Evolutionary conservation across 331 rosid species (phyloP), one percentile per base, ranked within the genome.

Genomic region (Rosa hybrid): DNA sequence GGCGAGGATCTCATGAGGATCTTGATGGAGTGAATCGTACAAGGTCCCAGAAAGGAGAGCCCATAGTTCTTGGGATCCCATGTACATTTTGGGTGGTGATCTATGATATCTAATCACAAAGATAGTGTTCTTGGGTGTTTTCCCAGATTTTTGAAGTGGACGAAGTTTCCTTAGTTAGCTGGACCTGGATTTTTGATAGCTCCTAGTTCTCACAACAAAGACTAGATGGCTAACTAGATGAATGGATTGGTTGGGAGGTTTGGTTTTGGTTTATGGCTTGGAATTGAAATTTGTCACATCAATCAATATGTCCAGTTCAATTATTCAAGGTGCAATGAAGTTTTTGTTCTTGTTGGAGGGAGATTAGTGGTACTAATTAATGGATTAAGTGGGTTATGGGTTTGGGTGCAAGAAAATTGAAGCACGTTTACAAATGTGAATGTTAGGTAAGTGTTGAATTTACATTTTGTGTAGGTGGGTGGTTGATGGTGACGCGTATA

Each of bases 1-100:
- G 12, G 39, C 3, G 8, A 60, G 68, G 8, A 60, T 60, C 68
- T 75, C 53, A 71, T 16, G 30, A 56, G 38, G 79, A 39, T 70
- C 70, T 3, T 42, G 54, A 57, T 21, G 79, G 78, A 23, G 54
- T 41, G 42, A 64, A 25, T 42, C 68, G 50, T 53, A 65, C 56
- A 50, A 27, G 50, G 45, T 27, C 12, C 34, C 48, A 30, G 38
- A 12, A 27, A 27, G 4, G 3, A 59, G 80, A 9, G 17, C 71
- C 84, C n/a, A 30, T 62, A 42, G 46, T 5, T n/a, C 68, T 46
- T 9, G 80, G 80, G 50, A 81, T 81, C 71, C 76, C 71, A 81
- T 67, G 79, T 27, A 27, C 30, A 27, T 27, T 18, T 12, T 10
- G 38, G 8, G 69, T 8, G 27, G 12, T 56, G 63, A n/a, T n/a